Evolutionary conservation across 2,329 filamentous ascomycete genomes (phyloP).

Genomic region (Monilinia fructigena): DNA sequence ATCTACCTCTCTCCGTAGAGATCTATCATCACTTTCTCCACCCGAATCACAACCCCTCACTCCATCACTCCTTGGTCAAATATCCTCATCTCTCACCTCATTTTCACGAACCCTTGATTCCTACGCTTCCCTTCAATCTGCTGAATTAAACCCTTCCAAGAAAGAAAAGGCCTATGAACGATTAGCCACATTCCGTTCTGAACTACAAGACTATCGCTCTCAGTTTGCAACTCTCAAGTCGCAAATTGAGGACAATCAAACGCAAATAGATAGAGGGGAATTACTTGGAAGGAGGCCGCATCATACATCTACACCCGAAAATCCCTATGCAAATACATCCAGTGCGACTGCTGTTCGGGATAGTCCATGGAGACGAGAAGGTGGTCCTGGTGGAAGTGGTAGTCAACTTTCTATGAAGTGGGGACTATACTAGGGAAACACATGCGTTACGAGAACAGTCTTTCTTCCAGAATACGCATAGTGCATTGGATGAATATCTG

Average conservation of each 20-base stretch:
- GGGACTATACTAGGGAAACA: conserved; percentile 69
- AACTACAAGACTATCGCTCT: conserved; percentile 75
- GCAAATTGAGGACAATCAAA: conserved; percentile 70
- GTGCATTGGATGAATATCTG: conserved; percentile 89
- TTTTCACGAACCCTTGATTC: conserved; percentile 91
- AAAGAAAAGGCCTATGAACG: conserved; percentile 87
- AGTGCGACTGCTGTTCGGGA: conserved; percentile 30
- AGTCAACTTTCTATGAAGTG: conserved; percentile 48
- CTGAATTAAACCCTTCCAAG: conserved; percentile 87
- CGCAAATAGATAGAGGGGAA: conserved; percentile 69
- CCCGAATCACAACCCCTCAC: conserved; percentile 50
- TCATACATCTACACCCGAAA: conserved; percentile 79
- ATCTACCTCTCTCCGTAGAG: conserved; percentile 73
- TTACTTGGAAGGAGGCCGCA: conserved; percentile 83
- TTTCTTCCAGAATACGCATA: conserved; percentile 80
- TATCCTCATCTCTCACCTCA: conserved; percentile 73
- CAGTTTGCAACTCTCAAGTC: conserved; percentile 77
- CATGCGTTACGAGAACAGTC: conserved; percentile 87
- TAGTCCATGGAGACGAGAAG: conserved; percentile 38
- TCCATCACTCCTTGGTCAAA: conserved; percentile 66
- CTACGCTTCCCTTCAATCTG: conserved; percentile 79
- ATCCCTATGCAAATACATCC: conserved; percentile 73
- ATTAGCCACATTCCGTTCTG: conserved; percentile 78
- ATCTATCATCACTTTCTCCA: conserved; percentile 69
- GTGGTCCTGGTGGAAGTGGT: conserved; percentile 22